Base-by-base conservation (phyloP, 768 basidiomycete genomes). In the Tricholoma flavovirens region DNA sequence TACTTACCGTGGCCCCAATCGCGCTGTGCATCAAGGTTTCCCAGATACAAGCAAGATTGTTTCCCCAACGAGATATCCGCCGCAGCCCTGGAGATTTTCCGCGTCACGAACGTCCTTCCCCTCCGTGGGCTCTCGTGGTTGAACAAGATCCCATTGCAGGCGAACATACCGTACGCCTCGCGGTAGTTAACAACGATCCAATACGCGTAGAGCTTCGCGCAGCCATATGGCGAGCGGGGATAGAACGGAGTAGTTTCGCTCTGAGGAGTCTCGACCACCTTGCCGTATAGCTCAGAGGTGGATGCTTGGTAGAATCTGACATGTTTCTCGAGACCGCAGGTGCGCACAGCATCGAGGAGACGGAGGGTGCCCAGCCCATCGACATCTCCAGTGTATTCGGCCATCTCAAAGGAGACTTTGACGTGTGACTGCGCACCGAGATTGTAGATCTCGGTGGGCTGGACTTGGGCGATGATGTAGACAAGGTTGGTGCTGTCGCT, bases 321-420 rank as follows among this genome's bases (percentile, higher is more conserved):
- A 73, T 95, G 89, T 64, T 89, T 86, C 69, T 95, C 90, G 57
- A 98, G 83, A 4, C 95, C 95, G 70, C 93, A 94, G 7, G 96
- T 98, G 40, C 95, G 86, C 71, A 98, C 86, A 54, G 95, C 95
- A 65, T 98, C 96, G 56, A 98, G 87, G 56, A 98, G 83, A 63
- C 95, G 91, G 49, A 98, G 83, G 5, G 95, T 98, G 53, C 95
- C 95, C 38, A 98, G 80, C 7, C 87, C 95, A 64, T 98, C 95
- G 49, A 98, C 95, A 66, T 98, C 96, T 51, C 91, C 94, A 0
- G 96, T 98, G 76, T 98, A 98, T 73, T 98, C 95, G 22, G 95
- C 92, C 93, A 98, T 96, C 73, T 98, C 96, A 71, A 98, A 98
- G 24, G 94, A 97, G 61, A 98, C 95, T 73, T 98, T 98, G 77